Evolutionary conservation across 441 rosid genomes (phyloP), one percentile per base, ranked within the genome.

Genomic region (Populus tomentosa): DNA sequence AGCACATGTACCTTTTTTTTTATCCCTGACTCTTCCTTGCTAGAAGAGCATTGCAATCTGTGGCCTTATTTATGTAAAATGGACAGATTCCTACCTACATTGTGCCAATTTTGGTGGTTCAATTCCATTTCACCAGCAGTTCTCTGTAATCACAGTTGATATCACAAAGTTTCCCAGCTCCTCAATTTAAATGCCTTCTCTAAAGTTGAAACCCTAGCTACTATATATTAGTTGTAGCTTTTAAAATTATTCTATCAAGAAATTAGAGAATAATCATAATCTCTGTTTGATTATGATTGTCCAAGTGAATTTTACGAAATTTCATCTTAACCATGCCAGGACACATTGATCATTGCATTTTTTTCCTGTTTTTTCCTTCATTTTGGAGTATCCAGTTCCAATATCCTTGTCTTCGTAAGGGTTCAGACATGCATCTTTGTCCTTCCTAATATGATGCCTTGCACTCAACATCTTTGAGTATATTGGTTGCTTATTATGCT

Each of bases 401-500:
- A 67, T 67, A 10, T 33, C 33, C 68, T 26, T 65, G 33, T 20
- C 13, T 30, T 1, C 6, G 21, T 67, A 30, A 67, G 10, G 42
- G 10, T 46, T 40, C 32, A 50, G 28, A 23, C 13, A 11, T 30
- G 21, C 21, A 23, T 53, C 23, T 30, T 68, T 59, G 35, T 56
- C 6, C 23, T 61, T 50, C 32, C 26, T 53, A n/a, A 33, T 36
- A 40, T 14, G 59, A 72, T 72, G 10, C 20, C 63, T 42, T 65
- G 63, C 23, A 46, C 21, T 42, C 28, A 7, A 32, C 30, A 16
- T 59, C 11, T 21, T 21, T 65, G 66, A 3, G 11, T 67, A 33
- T 24, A 18, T 21, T 20, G 3, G 28, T 66, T 62, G 38, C 65
- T 80, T 64, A 42, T 63, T 77, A 24, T 78, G 73, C 71, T 82